Conservation (phyloP, 768 basidiomycete species). For the Ramaria sp. region DNA sequence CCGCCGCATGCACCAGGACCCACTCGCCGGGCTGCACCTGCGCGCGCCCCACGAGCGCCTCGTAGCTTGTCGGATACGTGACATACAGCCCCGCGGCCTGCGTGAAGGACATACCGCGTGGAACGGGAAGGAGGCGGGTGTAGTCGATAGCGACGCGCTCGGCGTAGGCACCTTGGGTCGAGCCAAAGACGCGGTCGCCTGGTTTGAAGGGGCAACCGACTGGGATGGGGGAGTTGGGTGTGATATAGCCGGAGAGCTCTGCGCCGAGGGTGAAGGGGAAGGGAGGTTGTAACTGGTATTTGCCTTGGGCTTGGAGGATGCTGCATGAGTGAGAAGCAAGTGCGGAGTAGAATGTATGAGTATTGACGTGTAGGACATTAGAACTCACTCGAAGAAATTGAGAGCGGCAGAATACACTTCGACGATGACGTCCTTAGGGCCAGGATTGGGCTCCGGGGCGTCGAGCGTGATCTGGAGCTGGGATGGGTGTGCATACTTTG, state of each 20-base stretch:
- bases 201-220: slow-evolving; percentile 63
- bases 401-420: slow-evolving; percentile 68
- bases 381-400: slow-evolving; percentile 53
- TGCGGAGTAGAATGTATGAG: not conserved
- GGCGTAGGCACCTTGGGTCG: slow-evolving; percentile 66
- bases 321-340: no score
- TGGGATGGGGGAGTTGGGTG: slow-evolving; percentile 64
- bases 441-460: slow-evolving; percentile 46
- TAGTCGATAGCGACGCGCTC: slow-evolving; percentile 58
- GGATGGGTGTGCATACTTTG: slow-evolving; percentile 58
- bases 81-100: slow-evolving; percentile 79
- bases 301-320: slow-evolving; percentile 81
- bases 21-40: slow-evolving; percentile 77
- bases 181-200: slow-evolving; percentile 86
- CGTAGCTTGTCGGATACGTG: slow-evolving; percentile 93
- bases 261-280: slow-evolving; percentile 78
- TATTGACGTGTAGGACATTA: slow-evolving; percentile 22
- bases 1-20: slow-evolving; percentile 90
- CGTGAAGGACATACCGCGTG: slow-evolving; percentile 67
- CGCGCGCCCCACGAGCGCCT: slow-evolving; percentile 80
- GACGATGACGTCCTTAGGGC: slow-evolving; percentile 50
- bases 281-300: slow-evolving; percentile 76
- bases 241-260: slow-evolving; percentile 78
- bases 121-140: slow-evolving; percentile 49
- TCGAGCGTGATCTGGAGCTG: slow-evolving; percentile 43